Evolutionary conservation across 192 early-diverging fungal species (phyloP).

Genomic region (Paraglomus occultum): DNA sequence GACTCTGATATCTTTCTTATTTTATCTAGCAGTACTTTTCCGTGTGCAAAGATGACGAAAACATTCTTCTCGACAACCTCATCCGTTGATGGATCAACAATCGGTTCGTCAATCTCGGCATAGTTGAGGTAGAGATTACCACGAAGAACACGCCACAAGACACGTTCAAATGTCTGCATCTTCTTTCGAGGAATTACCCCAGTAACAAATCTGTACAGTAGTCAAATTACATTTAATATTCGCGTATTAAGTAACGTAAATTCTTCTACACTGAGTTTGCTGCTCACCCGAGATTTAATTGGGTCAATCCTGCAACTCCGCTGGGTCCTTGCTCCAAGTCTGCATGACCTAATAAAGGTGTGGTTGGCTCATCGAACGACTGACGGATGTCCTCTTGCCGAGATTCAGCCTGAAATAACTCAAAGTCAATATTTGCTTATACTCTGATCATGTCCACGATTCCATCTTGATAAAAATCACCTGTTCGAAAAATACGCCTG

Average conservation of each 20-base stretch:
- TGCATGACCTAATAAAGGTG: conserved; percentile 56
- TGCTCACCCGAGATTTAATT: conserved; percentile 21
- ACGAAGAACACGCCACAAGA: conserved; percentile 95
- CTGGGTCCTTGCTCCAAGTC: conserved; percentile 50
- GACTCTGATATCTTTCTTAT: conserved; percentile 93
- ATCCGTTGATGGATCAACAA: conserved; percentile 88
- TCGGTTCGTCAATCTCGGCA: conserved; percentile 93
- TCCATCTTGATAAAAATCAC: conserved; percentile 39
- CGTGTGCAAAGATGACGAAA: conserved; percentile 98
- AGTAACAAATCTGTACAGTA: conserved; percentile 82
- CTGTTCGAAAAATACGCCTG: conserved; percentile 76
- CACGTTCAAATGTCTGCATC: conserved; percentile 88
- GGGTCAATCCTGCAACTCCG: neutral
- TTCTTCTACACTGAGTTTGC: neutral
- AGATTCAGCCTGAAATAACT: conserved; percentile 35
- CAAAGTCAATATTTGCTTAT: too few species aligned
- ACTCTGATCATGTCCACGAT: too few species aligned
- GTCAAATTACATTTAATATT: conserved; percentile 31
- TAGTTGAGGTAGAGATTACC: conserved; percentile 97
- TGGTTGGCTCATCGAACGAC: conserved; percentile 50
- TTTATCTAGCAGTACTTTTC: conserved; percentile 83
- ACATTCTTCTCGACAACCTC: conserved; percentile 92
- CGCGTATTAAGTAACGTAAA: neutral
- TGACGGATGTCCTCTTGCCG: conserved; percentile 45
- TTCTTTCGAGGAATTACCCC: conserved; percentile 87